Evolutionary conservation across 2,329 filamentous ascomycete genomes (phyloP), one percentile per base, ranked within the genome.

Genomic region (Clathrospora elynae): DNA sequence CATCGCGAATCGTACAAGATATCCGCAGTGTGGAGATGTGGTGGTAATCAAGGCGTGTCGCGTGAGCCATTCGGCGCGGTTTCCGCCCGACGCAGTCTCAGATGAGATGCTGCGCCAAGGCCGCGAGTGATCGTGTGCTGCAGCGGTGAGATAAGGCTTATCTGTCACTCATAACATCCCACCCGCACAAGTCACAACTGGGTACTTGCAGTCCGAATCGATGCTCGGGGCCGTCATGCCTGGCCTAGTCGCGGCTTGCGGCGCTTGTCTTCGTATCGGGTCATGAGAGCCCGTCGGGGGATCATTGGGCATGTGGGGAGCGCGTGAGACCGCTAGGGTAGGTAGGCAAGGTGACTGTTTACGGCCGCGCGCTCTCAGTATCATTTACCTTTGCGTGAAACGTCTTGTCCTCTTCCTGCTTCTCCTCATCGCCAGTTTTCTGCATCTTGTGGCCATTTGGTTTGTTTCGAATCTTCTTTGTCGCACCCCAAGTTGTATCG

Each of bases 281-380:
- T 46, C 53, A 59, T 57, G 54, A 54, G 59, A 54, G 53, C 53
- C 59, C 37, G 51, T 46, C 46, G 42, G 43, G 49, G 44, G 40
- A 53, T 58, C 48, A 47, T 48, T 50, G 34, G 51, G 51, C 53
- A 48, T 49, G 41, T 35, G 39, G 42, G 32, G 35, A 29, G 28
- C 29, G n/a, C n/a, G n/a, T n/a, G n/a, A n/a, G n/a, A n/a, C n/a
- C n/a, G n/a, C n/a, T n/a, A n/a, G n/a, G n/a, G n/a, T n/a, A n/a
- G n/a, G n/a, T n/a, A n/a, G n/a, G n/a, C n/a, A n/a, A n/a, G 50
- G 48, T 30, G 38, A 35, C 54, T 53, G 47, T 49, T 31, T 29
- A 37, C 29, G 33, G 44, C 29, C 23, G 33, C 18, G 29, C 40
- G 17, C 11, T 28, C 29, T 48, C 30, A 14, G 18, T 25, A 28